Percentiles rank a stretch among this genome's conserved stretches.
These are phyloP conservation scores for Suhomyces anneliseae DNA, from an alignment of 1,139 yeast species.

Conservation along the genomic window DNA sequence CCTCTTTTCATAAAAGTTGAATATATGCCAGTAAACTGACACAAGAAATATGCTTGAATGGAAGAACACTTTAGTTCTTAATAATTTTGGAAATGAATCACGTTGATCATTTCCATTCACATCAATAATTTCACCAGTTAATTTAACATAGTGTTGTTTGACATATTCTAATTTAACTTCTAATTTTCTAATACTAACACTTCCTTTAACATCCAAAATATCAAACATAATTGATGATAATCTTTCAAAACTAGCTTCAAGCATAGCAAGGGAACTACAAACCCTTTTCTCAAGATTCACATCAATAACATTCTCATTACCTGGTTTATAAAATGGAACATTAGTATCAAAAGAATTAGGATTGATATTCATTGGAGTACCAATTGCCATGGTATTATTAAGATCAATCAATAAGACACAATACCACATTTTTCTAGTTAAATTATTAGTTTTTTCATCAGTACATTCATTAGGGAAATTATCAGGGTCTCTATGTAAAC, in stretches of 20 bases:
- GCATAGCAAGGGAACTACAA: conserved; percentile 16
- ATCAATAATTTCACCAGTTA: conserved; percentile 5
- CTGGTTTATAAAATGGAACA: conserved; percentile 31
- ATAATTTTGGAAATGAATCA: conserved; percentile 8
- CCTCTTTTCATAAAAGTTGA: conserved; percentile 38
- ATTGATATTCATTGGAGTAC: conserved; percentile 35
- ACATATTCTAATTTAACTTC: conserved; percentile 17
- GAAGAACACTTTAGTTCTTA: conserved; percentile 13
- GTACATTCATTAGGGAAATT: conserved; percentile 20
- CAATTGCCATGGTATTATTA: conserved; percentile 35
- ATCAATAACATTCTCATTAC: conserved; percentile 32
- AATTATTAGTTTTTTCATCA: conserved; percentile 29
- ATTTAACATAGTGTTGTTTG: conserved; percentile 17
- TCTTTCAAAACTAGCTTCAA: conserved; percentile 18
- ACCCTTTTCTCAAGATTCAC: conserved; percentile 24
- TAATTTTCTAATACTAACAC: conserved; percentile 21
- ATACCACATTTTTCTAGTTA: conserved; percentile 40
- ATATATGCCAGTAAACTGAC: conserved; percentile 40
- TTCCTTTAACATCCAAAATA: conserved; percentile 22
- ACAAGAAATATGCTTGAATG: conserved; percentile 24
- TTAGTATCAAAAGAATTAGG: conserved; percentile 32
- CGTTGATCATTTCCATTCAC: neutral
- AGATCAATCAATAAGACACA: conserved; percentile 36
- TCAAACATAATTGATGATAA: conserved; percentile 19
- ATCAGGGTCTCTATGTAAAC: conserved; percentile 49